Evolutionary conservation across 2,329 filamentous ascomycete species (phyloP), one percentile per base, ranked within the genome.

Genomic region (Aphanocladium album): DNA sequence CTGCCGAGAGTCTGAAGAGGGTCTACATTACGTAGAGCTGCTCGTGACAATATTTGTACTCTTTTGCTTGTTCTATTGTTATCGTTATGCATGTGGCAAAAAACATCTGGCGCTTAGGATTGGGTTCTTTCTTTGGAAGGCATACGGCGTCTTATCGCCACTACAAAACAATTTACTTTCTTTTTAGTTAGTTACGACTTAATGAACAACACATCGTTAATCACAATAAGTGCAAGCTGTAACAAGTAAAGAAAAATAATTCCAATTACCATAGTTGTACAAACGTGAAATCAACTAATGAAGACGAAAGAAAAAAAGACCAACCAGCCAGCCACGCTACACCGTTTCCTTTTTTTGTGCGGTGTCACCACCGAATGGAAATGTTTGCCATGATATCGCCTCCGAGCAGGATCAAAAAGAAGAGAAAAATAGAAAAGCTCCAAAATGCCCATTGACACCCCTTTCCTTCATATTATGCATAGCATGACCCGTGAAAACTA

Each of bases 1-100:
- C 79, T 1, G 77, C 80, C 57, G 79, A 80, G 1, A 79, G 84
- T 60, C 77, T 95, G 62, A 89, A 89, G 78, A 97, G 96, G 78
- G 92, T 98, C 23, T 99, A 88, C 71, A 96, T 98, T 62, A 91
- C 91, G 17, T 61, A 61, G 59, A 60, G 57, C 37, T 63, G 35
- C 16, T 49, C 16, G 6, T 49, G 5, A 23, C 16, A 6, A 2
- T 1, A 2, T 43, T 52, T 25, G 2, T 51, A n/a, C 27, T 27
- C 8, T 30, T 21, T 21, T 47, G 12, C 23, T 16, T 21, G 45
- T 25, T 45, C 17, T 45, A 6, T 45, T 35, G 6, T 35, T 50
- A 45, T n/a, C n/a, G n/a, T n/a, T n/a, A n/a, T n/a, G 55, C 46
- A 14, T 53, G 35, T 41, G 27, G 33, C 45, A 41, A 37, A 17